Evolutionary conservation across 2,329 filamentous ascomycete genomes (phyloP).

Genomic region (Verticillium albo-atrum): DNA sequence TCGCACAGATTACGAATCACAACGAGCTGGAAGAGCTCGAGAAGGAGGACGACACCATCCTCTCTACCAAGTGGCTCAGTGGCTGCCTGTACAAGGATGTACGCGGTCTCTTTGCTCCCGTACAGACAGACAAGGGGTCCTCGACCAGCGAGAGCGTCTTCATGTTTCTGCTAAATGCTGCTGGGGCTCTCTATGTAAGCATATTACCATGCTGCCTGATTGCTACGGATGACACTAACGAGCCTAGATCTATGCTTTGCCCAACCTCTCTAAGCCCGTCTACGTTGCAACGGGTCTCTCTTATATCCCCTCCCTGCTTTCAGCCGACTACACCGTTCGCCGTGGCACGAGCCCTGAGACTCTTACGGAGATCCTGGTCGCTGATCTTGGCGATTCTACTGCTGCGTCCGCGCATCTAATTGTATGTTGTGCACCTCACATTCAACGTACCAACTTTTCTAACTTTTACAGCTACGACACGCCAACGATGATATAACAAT

Average conservation of each 20-base stretch:
- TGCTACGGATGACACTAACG: background rate
- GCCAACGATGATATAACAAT: slow-evolving; percentile 77
- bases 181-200: slow-evolving; percentile 72
- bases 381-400: slow-evolving; percentile 75
- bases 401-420: slow-evolving; percentile 74
- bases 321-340: slow-evolving; percentile 63
- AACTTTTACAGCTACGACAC: slow-evolving; percentile 60
- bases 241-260: slow-evolving; percentile 69
- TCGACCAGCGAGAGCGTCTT: slow-evolving; percentile 49
- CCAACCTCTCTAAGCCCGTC: slow-evolving; percentile 65
- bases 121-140: slow-evolving; percentile 30
- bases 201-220: slow-evolving; percentile 7
- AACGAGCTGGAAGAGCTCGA: slow-evolving; percentile 83
- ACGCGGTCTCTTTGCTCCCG: slow-evolving; percentile 47
- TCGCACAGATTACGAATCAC: slow-evolving; percentile 74
- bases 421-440: slow-evolving; percentile 42
- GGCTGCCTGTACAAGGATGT: slow-evolving; percentile 78
- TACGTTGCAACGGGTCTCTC: slow-evolving; percentile 73
- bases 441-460: background rate
- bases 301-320: slow-evolving; percentile 72
- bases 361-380: slow-evolving; percentile 75
- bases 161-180: slow-evolving; percentile 71
- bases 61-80: slow-evolving; percentile 69
- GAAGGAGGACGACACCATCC: slow-evolving; percentile 51
- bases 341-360: slow-evolving; percentile 68